Evolutionary conservation across 2,329 filamentous ascomycete species (phyloP).

Genomic region (Sphaerulina vaccinii): DNA sequence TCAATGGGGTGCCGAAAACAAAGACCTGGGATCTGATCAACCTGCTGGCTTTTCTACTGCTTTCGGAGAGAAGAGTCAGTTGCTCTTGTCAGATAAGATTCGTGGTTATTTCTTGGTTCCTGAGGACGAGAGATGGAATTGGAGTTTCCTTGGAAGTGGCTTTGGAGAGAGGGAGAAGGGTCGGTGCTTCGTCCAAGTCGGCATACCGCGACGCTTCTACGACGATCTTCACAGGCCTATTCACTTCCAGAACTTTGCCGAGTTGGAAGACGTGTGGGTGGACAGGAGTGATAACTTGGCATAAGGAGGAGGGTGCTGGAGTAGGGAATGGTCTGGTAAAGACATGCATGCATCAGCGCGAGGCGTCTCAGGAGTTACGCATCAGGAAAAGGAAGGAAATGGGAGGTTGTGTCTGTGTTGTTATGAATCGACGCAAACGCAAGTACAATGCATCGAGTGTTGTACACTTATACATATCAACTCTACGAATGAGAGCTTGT

Average conservation of each 20-base stretch:
- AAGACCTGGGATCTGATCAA: slow-evolving; percentile 86
- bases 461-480: no score
- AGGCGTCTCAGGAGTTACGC: background rate
- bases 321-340: background rate
- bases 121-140: slow-evolving; percentile 90
- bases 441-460: no score
- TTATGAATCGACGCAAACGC: no score
- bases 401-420: background rate
- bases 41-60: slow-evolving; percentile 77
- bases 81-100: slow-evolving; percentile 89
- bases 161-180: slow-evolving; percentile 84
- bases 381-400: background rate
- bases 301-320: slow-evolving; percentile 42
- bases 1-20: slow-evolving; percentile 97
- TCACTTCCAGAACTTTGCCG: slow-evolving; percentile 96
- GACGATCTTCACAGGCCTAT: slow-evolving; percentile 86
- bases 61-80: slow-evolving; percentile 94
- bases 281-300: slow-evolving; percentile 92
- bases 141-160: slow-evolving; percentile 91
- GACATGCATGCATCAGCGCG: background rate
- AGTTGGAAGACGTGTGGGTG: slow-evolving; percentile 95
- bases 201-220: slow-evolving; percentile 86
- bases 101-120: slow-evolving; percentile 95
- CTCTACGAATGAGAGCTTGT: no score
- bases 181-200: slow-evolving; percentile 84